phyloP scores from a whole-genome alignment of 495 filamentous ascomycete species.

The Xylaria curta region DNA sequence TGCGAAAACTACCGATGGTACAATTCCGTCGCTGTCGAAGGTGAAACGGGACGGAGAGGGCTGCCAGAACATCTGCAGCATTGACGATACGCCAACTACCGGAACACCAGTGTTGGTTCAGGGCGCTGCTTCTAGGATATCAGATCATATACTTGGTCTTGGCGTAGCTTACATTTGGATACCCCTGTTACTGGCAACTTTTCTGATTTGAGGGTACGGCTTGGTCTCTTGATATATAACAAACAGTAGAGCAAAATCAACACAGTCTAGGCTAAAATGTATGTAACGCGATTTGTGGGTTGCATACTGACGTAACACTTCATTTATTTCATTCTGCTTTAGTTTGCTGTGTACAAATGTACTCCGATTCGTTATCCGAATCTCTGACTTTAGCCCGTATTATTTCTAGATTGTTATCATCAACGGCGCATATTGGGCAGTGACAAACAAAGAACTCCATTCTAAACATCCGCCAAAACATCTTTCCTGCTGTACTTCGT shows the following conservation, averaged over 20 bases:
- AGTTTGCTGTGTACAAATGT: background rate
- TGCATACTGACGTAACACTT: background rate
- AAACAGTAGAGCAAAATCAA: background rate
- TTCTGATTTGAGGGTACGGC: conserved; percentile 27
- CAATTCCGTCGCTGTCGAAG: background rate
- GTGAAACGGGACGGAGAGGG: conserved; percentile 34
- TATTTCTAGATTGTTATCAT: background rate
- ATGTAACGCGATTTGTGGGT: background rate
- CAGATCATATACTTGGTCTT: conserved; percentile 24
- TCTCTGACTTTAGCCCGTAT: background rate
- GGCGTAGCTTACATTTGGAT: conserved; percentile 29
- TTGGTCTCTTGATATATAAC: background rate
- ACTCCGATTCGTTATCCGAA: background rate
- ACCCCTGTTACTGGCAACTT: conserved; percentile 33
- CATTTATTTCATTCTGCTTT: background rate
- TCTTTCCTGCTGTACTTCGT: background rate
- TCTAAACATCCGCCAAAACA: background rate
- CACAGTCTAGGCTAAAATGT: background rate
- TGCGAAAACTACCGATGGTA: conserved; percentile 5
- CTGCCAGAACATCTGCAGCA: conserved; percentile 56
- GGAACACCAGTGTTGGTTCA: conserved; percentile 55
- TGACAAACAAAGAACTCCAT: background rate
- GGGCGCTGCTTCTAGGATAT: conserved; percentile 39
- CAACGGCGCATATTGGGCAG: background rate
- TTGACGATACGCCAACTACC: conserved; percentile 51